phyloP scores from a whole-genome alignment of 257 asterid species.

The Echium plantagineum region DNA sequence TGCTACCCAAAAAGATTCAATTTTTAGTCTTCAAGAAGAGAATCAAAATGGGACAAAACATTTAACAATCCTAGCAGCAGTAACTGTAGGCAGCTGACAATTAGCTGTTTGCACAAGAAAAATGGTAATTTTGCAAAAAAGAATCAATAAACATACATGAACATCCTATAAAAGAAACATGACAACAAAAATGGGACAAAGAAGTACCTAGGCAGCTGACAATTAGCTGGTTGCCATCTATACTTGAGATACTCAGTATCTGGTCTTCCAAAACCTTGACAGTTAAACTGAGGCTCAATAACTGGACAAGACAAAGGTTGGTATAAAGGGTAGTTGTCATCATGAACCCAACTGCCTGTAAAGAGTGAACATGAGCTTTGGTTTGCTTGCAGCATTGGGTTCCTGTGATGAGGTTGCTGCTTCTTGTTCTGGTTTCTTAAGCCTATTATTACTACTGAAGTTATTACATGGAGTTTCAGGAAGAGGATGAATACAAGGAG shows the following conservation, averaged over 20 bases:
- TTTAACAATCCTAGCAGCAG: too few relatives aligned
- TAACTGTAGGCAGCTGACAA: too few relatives aligned
- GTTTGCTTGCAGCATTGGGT: slow-evolving; percentile 44
- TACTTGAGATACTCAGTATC: slow-evolving; percentile 78
- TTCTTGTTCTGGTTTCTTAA: slow-evolving; percentile 29
- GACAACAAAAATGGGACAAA: too few relatives aligned
- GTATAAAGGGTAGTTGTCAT: slow-evolving; percentile 53
- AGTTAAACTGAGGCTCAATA: slow-evolving; percentile 70
- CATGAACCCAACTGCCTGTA: slow-evolving; percentile 71
- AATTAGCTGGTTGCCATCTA: slow-evolving; percentile 76
- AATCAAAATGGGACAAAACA: too few relatives aligned
- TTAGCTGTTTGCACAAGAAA: too few relatives aligned
- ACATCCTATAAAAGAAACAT: too few relatives aligned
- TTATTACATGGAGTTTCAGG: slow-evolving; percentile 18
- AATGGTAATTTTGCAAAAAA: too few relatives aligned
- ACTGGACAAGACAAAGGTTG: slow-evolving; percentile 49
- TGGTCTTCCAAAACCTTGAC: slow-evolving; percentile 78
- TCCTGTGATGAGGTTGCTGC: slow-evolving; percentile 17
- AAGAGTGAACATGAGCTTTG: slow-evolving; percentile 51
- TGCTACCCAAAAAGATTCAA: too few relatives aligned
- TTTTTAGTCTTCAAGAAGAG: too few relatives aligned
- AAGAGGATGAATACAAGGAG: slow-evolving; percentile 12
- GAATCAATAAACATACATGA: too few relatives aligned
- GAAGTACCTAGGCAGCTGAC: slow-evolving; percentile 70
- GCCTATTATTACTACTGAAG: slow-evolving; percentile 36